Evolutionary conservation across 1,284 basidiomycete genomes (phyloP), one percentile per base, ranked within the genome.

Genomic region (Bondarzewia mesenterica): DNA sequence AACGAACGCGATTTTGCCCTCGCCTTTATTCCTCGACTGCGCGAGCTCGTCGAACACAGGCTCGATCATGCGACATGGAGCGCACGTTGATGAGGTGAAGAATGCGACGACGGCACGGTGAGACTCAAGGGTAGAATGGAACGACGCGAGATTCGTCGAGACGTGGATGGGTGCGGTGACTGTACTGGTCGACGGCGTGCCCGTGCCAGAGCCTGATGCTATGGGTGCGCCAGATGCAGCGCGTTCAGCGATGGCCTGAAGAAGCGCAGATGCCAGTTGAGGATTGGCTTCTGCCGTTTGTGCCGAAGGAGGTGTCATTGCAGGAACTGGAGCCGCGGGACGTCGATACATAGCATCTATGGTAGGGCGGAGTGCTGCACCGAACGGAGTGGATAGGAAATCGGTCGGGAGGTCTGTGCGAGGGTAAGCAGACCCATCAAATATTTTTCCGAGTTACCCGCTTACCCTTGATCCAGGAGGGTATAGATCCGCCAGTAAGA

Each of bases 381-480:
- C 93, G 53, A 96, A 90, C 0, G 93, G 89, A 0, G 93, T 95
- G 1, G 89, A 84, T 20, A 96, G 76, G 63, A 96, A 94, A 57
- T 95, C 91, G 8, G 80, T 77, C 0, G 93, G 91, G 0, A 94
- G 73, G 51, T 92, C 91, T 93, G 55, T 2, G 35, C 44, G 29
- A 45, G 14, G 22, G 7, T 18, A 5, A 32, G 41, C 18, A 38
- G 25, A n/a, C 23, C 18, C 15, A 10, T n/a, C n/a, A n/a, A n/a
- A n/a, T n/a, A n/a, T n/a, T n/a, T n/a, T n/a, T 32, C 29, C 10
- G 29, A 32, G 10, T 32, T 10, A 32, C 29, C 29, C 4, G 29
- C 58, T 42, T 49, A 78, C 86, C 82, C 69, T 76, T 86, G 53
- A 94, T 89, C 69, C 82, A 91, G 1, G 73, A 57, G 3, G 92